phyloP scores from a whole-genome alignment of 441 rosid species.

The Populus hybrid region DNA sequence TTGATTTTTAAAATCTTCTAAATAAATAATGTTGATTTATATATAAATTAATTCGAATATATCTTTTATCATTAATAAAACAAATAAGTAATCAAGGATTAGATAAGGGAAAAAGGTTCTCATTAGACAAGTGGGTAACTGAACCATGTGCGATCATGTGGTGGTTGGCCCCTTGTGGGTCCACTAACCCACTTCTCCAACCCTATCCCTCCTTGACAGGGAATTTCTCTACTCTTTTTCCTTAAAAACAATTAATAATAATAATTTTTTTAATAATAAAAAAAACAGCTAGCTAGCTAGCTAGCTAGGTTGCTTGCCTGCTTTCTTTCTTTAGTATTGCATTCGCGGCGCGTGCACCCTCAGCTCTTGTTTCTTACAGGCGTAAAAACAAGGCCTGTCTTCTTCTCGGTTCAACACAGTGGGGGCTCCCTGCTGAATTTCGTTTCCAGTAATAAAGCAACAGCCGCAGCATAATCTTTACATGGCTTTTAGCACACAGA shows the following conservation, averaged over 20 bases:
- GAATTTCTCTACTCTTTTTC: background rate
- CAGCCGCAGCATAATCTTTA: background rate
- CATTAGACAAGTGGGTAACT: conserved; percentile 17
- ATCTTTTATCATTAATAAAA: background rate
- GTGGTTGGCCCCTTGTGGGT: conserved; percentile 19
- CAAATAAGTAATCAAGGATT: conserved; percentile 22
- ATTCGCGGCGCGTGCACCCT: background rate
- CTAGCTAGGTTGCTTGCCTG: too few species aligned
- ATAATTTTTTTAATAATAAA: background rate
- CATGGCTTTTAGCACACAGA: background rate
- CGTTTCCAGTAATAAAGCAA: conserved; percentile 4
- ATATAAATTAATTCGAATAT: too few species aligned
- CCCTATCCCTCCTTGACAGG: background rate
- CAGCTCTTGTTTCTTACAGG: background rate
- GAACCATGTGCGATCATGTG: conserved; percentile 29
- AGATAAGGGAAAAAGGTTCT: background rate
- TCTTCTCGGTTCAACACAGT: too few species aligned
- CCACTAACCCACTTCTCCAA: conserved; percentile 18
- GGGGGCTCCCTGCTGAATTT: background rate
- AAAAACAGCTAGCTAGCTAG: too few species aligned
- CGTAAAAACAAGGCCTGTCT: background rate
- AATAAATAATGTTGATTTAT: background rate
- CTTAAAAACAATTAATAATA: too few species aligned
- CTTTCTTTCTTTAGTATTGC: background rate
- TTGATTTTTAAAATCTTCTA: background rate